A percentile compares a stretch with the other conserved stretches of the same genome.
Evolutionary conservation across 1,284 basidiomycete species (phyloP).

Genomic region (Boletus smithii): DNA sequence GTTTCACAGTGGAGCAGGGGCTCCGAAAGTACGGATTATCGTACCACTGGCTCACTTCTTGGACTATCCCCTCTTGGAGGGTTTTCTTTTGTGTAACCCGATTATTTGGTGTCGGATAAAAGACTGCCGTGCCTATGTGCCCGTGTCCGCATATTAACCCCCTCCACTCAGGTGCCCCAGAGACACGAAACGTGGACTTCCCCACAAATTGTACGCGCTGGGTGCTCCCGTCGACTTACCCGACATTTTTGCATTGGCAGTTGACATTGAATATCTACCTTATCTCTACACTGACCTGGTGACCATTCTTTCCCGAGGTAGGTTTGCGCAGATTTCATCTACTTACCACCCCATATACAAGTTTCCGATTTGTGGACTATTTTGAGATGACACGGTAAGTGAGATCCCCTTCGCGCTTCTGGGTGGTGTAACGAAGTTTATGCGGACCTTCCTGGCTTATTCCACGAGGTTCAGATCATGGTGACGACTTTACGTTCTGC

Average conservation of each 20-base stretch:
- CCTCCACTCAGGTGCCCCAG: neutral
- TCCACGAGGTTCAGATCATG: neutral
- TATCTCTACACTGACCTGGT: neutral
- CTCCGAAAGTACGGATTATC: neutral
- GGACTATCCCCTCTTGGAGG: neutral
- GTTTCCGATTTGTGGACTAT: neutral
- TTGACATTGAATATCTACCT: neutral
- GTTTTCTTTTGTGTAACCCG: neutral
- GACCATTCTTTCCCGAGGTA: neutral
- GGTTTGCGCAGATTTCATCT: neutral
- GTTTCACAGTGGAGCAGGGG: neutral
- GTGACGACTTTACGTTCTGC: neutral
- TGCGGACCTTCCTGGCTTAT: neutral
- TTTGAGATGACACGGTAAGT: neutral
- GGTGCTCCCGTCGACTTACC: too few relatives aligned
- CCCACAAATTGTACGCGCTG: too few relatives aligned
- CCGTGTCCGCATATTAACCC: neutral
- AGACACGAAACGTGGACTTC: neutral
- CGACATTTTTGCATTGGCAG: neutral
- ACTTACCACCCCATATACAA: neutral
- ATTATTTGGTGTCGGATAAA: too few relatives aligned
- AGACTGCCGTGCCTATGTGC: neutral
- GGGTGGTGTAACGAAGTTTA: neutral
- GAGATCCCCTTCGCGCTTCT: neutral
- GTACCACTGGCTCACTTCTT: neutral